A percentile compares a stretch with the other conserved stretches of the same genome.
These are phyloP conservation scores for Chimonanthus praecox DNA, from an alignment of 164 flowering plant genomes.

Conservation along the genomic window DNA sequence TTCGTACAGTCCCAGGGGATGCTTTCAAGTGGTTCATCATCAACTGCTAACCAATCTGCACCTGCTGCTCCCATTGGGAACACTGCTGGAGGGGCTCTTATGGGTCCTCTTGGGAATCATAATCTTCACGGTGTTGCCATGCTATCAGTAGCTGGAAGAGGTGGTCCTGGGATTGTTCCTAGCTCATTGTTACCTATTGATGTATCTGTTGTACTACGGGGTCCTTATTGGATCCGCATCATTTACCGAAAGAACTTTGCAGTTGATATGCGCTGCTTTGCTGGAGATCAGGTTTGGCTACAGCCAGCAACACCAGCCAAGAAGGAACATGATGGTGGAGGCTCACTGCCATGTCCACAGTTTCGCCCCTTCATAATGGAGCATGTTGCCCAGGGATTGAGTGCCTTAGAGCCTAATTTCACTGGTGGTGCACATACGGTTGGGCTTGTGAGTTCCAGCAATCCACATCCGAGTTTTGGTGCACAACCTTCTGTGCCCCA, in stretches of 20 bases:
- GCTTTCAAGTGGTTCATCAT: conserved; percentile 38
- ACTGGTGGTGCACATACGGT: conserved; percentile 52
- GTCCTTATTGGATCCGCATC: conserved; percentile 96
- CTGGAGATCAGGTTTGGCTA: conserved; percentile 99
- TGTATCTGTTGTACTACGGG: conserved; percentile 93
- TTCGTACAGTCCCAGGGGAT: conserved; percentile 45
- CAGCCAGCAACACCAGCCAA: conserved; percentile 99
- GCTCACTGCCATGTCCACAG: conserved; percentile 97
- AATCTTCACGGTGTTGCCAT: conserved; percentile 57
- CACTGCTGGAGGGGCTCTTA: conserved; percentile 24
- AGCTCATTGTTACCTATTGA: conserved; percentile 95
- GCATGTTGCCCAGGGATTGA: conserved; percentile 97
- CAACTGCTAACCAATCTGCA: conserved; percentile 37
- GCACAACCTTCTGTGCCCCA: conserved; percentile 42
- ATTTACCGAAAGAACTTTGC: conserved; percentile 90
- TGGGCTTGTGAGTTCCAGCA: conserved; percentile 46
- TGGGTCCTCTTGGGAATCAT: conserved; percentile 52
- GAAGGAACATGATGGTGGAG: conserved; percentile 82
- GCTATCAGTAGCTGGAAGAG: conserved; percentile 79
- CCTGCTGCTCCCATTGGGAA: conserved; percentile 37
- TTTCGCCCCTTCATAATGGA: conserved; percentile 99
- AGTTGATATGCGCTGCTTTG: conserved; percentile 98
- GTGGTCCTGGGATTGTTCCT: conserved; percentile 97
- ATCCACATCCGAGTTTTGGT: conserved; percentile 42
- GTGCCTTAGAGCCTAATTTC: conserved; percentile 72